These are phyloP conservation scores for Wickerhamomyces silvicola DNA, from an alignment of 805 yeast genomes.

Conservation along the genomic window DNA sequence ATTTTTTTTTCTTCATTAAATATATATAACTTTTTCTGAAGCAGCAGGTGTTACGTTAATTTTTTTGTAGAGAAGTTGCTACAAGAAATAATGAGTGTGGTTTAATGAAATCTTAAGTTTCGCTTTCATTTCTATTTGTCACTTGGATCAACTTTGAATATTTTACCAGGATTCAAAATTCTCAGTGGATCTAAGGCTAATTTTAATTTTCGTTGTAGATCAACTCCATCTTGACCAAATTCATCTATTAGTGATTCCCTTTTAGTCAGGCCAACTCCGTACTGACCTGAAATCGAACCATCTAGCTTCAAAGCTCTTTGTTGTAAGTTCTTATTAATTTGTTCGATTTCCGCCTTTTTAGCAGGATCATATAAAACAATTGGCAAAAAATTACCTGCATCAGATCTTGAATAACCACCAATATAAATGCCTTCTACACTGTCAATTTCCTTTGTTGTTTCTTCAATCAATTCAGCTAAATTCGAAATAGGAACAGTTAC, in stretches of 20 bases:
- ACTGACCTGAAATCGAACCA: conserved; percentile 81
- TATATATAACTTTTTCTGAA: too few relatives aligned
- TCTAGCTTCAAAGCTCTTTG: conserved; percentile 56
- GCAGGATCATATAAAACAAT: conserved; percentile 51
- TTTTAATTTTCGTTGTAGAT: conserved; percentile 64
- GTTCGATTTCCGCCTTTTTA: conserved; percentile 37
- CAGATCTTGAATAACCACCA: conserved; percentile 69
- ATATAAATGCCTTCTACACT: conserved; percentile 42
- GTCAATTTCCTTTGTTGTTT: conserved; percentile 51
- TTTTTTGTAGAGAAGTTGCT: not conserved
- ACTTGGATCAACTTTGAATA: conserved; percentile 55
- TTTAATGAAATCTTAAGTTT: too few relatives aligned
- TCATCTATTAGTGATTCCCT: conserved; percentile 51
- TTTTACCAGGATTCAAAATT: conserved; percentile 70
- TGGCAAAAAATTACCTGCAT: conserved; percentile 74
- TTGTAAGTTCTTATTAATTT: conserved; percentile 51
- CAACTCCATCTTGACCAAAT: conserved; percentile 57
- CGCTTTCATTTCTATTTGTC: conserved; percentile 5
- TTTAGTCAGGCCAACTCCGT: conserved; percentile 74
- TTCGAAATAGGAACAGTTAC: conserved; percentile 71
- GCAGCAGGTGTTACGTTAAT: too few relatives aligned
- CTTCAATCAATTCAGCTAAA: conserved; percentile 51
- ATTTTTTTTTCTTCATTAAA: conserved; percentile 4
- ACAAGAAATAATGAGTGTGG: not conserved
- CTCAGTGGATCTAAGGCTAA: conserved; percentile 64